Percentiles rank a stretch among this genome's conserved stretches.
These are phyloP conservation scores for Rhizopus sp. DNA, from an alignment of 371 early-diverging fungal genomes.

Conservation along the genomic window DNA sequence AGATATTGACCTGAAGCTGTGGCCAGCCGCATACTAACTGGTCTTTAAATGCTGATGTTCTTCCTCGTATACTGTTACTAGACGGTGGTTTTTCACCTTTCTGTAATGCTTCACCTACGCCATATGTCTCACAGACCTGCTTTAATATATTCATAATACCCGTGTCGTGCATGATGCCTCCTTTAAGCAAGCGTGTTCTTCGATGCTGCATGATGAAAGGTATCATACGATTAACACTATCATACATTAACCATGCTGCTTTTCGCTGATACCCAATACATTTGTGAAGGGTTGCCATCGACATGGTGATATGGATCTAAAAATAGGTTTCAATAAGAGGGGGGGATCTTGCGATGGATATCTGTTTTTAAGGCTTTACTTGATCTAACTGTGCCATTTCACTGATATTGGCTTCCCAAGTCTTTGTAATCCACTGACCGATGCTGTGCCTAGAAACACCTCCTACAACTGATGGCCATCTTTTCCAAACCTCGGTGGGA, in stretches of 20 bases:
- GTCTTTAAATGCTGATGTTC: not conserved
- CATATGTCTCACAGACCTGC: slow-evolving; percentile 66
- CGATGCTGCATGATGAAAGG: slow-evolving; percentile 56
- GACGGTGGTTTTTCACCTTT: slow-evolving; percentile 11
- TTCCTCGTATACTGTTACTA: not conserved
- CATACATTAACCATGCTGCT: slow-evolving; percentile 73
- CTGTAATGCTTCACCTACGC: slow-evolving; percentile 54
- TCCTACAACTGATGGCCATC: slow-evolving; percentile 13
- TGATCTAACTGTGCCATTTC: slow-evolving; percentile 60
- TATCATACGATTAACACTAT: slow-evolving; percentile 60
- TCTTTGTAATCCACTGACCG: slow-evolving; percentile 60
- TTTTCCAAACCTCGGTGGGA: not conserved
- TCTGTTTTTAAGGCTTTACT: slow-evolving; percentile 17
- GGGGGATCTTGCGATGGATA: not conserved
- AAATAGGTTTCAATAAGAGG: not conserved
- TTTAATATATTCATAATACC: slow-evolving; percentile 65
- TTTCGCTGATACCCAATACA: slow-evolving; percentile 70
- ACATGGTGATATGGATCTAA: slow-evolving; percentile 61
- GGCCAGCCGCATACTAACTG: slow-evolving; percentile 71
- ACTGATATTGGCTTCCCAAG: slow-evolving; percentile 52
- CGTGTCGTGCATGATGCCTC: slow-evolving; percentile 32
- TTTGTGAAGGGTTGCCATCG: slow-evolving; percentile 63
- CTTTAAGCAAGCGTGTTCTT: slow-evolving; percentile 33
- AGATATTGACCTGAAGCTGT: slow-evolving; percentile 70
- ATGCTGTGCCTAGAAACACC: slow-evolving; percentile 50